Percentiles rank a stretch among this genome's conserved stretches.
phyloP scores from a whole-genome alignment of 768 basidiomycete species.

The Boletus tylopilopsis region DNA sequence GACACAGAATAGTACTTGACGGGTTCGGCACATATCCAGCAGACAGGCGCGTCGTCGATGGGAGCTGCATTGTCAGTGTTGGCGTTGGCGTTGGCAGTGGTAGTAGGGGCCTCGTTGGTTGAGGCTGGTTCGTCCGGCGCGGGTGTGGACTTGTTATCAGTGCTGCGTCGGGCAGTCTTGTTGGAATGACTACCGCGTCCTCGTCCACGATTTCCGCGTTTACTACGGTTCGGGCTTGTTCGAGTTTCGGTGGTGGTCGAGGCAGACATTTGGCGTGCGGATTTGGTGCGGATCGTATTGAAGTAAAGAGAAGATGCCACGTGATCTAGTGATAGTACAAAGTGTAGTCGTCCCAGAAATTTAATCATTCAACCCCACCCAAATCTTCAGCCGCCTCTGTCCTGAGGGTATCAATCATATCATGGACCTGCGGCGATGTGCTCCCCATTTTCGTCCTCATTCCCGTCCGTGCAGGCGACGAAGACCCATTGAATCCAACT shows the following conservation, averaged over 20 bases:
- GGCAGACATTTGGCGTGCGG: slow-evolving; percentile 13
- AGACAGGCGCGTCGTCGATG: slow-evolving; percentile 38
- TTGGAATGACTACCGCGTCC: slow-evolving; percentile 15
- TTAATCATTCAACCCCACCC: slow-evolving; percentile 20
- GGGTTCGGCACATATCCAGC: slow-evolving; percentile 95
- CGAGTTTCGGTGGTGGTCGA: slow-evolving; percentile 16
- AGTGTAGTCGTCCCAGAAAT: no score
- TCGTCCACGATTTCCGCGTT: slow-evolving; percentile 19
- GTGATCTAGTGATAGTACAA: not conserved
- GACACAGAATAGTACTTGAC: slow-evolving; percentile 88
- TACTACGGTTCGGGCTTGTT: slow-evolving; percentile 1
- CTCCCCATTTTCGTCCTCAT: not conserved
- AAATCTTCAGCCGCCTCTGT: slow-evolving; percentile 6
- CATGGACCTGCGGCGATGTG: not conserved
- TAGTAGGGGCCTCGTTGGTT: not conserved
- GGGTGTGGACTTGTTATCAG: not conserved
- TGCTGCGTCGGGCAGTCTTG: slow-evolving; percentile 2
- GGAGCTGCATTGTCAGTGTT: slow-evolving; percentile 3
- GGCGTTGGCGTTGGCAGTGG: not conserved
- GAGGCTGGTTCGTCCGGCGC: not conserved
- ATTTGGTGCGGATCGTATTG: not conserved
- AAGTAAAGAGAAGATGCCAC: not conserved
- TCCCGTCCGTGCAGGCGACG: slow-evolving; percentile 9
- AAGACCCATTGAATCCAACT: slow-evolving; percentile 18
- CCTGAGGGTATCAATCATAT: not conserved